A percentile compares a stretch with the other conserved stretches of the same genome.
Conservation (phyloP, 176 grass and related monocot genomes). For the Eleusine indica region DNA sequence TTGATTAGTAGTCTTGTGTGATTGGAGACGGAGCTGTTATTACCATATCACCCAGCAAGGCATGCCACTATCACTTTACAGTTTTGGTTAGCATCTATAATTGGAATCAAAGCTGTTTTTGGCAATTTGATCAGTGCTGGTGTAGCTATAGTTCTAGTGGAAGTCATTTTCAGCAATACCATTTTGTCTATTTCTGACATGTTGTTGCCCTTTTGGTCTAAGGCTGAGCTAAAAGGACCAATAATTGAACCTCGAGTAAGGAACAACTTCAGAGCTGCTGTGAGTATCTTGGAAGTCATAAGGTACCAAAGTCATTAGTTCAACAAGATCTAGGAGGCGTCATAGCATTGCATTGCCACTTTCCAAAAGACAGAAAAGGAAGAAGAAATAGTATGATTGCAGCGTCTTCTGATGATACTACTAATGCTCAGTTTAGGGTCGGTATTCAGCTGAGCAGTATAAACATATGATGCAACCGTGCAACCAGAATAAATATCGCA, state of each 20-base stretch:
- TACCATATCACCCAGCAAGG: background rate
- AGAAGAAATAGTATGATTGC: slow-evolving; percentile 8
- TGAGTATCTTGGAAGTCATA: background rate
- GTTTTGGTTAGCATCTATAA: slow-evolving; percentile 14
- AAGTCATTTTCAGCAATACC: slow-evolving; percentile 20
- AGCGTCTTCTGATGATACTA: slow-evolving; percentile 20
- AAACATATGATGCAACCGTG: background rate
- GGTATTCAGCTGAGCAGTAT: slow-evolving; percentile 20
- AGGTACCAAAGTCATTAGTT: slow-evolving; percentile 33
- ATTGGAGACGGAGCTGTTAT: background rate
- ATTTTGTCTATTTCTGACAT: slow-evolving; percentile 20
- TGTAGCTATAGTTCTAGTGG: background rate
- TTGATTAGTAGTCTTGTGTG: background rate
- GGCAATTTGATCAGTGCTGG: background rate
- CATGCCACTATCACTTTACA: slow-evolving; percentile 1
- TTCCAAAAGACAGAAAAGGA: slow-evolving; percentile 12
- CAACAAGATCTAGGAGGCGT: slow-evolving; percentile 3
- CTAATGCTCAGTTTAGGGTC: background rate
- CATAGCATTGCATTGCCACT: slow-evolving; percentile 6
- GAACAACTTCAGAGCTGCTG: slow-evolving; percentile 29
- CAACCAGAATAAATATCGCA: slow-evolving; percentile 3
- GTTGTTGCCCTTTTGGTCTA: background rate
- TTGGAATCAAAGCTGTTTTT: slow-evolving; percentile 1
- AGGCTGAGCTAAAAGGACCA: slow-evolving; percentile 22
- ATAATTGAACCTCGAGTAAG: slow-evolving; percentile 26